Evolutionary conservation across 257 asterid species (phyloP).

Genomic region (Solanum pennellii): DNA sequence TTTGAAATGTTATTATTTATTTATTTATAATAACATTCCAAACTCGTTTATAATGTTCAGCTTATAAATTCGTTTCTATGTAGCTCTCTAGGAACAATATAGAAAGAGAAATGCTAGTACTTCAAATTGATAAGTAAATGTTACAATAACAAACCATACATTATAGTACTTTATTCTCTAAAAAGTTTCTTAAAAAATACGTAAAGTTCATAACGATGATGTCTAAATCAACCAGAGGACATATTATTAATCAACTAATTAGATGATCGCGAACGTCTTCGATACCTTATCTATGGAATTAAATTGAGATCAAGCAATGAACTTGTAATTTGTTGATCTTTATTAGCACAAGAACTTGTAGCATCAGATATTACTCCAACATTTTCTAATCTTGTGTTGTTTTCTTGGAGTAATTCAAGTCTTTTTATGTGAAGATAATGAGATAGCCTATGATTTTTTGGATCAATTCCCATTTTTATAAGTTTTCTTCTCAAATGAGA

Average conservation of each 20-base stretch:
- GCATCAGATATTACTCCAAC: neutral
- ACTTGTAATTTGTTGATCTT: neutral
- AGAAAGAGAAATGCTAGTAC: neutral
- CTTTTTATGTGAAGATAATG: neutral
- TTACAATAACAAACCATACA: neutral
- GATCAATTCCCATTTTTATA: constrained; percentile 13
- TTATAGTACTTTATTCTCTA: neutral
- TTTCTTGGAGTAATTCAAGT: neutral
- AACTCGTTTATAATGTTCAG: neutral
- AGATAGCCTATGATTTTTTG: neutral
- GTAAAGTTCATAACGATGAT: neutral
- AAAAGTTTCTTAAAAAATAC: neutral
- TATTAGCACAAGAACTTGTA: neutral
- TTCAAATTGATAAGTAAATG: neutral
- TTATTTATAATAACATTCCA: neutral
- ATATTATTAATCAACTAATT: neutral
- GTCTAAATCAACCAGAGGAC: neutral
- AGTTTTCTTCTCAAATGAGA: constrained; percentile 12
- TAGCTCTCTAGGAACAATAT: neutral
- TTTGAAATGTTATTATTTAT: no score
- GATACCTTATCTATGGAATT: neutral
- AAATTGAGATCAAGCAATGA: neutral
- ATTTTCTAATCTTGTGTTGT: neutral
- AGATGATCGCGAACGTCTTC: neutral
- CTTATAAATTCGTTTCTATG: neutral